Conservation (phyloP, 1,139 yeast species). For the Debaryomycetaceae sp. region DNA sequence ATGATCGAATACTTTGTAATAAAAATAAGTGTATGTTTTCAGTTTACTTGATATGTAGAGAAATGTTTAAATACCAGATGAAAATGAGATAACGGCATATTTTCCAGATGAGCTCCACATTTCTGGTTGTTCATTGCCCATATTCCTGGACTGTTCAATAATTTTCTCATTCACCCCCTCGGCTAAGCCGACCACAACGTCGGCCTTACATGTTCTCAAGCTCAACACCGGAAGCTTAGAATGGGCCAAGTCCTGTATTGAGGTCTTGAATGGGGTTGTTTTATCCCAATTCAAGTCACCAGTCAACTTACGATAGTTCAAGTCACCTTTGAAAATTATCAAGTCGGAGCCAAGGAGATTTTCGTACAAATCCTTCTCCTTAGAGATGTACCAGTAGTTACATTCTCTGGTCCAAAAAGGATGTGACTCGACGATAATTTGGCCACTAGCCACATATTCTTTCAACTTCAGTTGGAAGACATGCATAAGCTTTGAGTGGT, state of each 20-base stretch:
- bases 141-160: slow-evolving; percentile 50
- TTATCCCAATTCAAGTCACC: slow-evolving; percentile 89
- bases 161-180: slow-evolving; percentile 71
- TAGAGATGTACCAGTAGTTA: slow-evolving; percentile 69
- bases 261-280: slow-evolving; percentile 66
- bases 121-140: slow-evolving; percentile 62
- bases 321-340: slow-evolving; percentile 89
- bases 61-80: slow-evolving; percentile 7
- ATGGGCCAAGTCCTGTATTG: slow-evolving; percentile 65
- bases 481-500: slow-evolving; percentile 20
- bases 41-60: not conserved
- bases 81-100: slow-evolving; percentile 74
- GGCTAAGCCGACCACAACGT: slow-evolving; percentile 85
- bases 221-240: slow-evolving; percentile 65
- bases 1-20: not conserved
- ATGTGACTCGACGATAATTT: slow-evolving; percentile 56
- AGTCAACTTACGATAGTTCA: slow-evolving; percentile 90
- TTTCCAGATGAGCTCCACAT: slow-evolving; percentile 89
- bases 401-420: slow-evolving; percentile 83
- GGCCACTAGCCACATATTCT: slow-evolving; percentile 46
- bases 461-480: slow-evolving; percentile 50
- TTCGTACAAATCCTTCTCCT: slow-evolving; percentile 39
- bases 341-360: slow-evolving; percentile 55
- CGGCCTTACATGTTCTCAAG: slow-evolving; percentile 93
- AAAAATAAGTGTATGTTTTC: not conserved